Evolutionary conservation across 1,284 basidiomycete species (phyloP).

Genomic region (Naganishia sp.): DNA sequence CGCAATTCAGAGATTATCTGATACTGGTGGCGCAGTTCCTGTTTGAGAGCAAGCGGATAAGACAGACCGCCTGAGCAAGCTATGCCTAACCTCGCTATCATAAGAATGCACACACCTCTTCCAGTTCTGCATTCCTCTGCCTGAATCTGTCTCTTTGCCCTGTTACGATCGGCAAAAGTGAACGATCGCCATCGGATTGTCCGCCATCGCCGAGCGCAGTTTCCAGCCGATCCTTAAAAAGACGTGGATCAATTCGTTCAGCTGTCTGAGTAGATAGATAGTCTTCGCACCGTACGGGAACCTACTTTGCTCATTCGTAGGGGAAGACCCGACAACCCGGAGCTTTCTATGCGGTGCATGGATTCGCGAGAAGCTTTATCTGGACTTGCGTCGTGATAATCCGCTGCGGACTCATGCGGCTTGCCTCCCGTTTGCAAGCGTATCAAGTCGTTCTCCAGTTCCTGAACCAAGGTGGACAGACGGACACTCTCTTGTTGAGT

Average conservation of each 20-base stretch:
- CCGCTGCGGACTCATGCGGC: not conserved
- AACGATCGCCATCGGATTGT: constrained; percentile 66
- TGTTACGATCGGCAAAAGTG: constrained; percentile 93
- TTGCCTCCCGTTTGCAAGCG: constrained; percentile 62
- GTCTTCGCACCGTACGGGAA: no score
- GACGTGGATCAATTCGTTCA: no score
- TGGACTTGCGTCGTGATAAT: no score
- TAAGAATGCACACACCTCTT: constrained; percentile 67
- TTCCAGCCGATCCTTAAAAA: constrained; percentile 32
- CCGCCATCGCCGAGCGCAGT: constrained; percentile 46
- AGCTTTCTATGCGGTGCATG: not conserved
- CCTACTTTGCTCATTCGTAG: not conserved
- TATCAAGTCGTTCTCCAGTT: constrained; percentile 85
- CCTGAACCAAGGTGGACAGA: constrained; percentile 77
- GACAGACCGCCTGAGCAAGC: not conserved
- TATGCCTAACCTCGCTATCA: not conserved
- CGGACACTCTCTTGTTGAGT: constrained; percentile 71
- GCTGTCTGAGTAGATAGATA: no score
- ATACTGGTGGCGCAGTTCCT: constrained; percentile 92
- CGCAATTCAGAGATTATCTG: constrained; percentile 88
- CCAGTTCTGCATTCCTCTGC: constrained; percentile 90
- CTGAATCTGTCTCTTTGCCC: constrained; percentile 94
- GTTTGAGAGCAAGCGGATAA: constrained; percentile 6
- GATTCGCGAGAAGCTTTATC: not conserved
- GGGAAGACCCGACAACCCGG: not conserved